phyloP scores from a whole-genome alignment of 352 stramenopile species.

The Hyaloperonospora arabidopsidis region DNA sequence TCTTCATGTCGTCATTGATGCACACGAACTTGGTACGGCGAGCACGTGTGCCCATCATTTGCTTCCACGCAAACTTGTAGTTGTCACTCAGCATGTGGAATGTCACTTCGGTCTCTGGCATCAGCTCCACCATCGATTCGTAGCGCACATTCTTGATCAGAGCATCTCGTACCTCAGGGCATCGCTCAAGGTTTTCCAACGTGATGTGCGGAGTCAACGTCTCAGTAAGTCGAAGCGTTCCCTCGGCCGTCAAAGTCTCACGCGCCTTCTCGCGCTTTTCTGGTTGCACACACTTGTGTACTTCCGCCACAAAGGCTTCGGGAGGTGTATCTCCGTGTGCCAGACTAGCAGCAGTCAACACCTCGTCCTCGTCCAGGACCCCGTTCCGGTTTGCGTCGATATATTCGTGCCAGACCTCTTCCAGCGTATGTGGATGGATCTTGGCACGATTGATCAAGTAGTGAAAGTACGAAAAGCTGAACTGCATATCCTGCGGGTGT shows the following conservation, averaged over 20 bases:
- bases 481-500: conserved; percentile 90
- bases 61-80: conserved; percentile 80
- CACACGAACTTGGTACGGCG: conserved; percentile 93
- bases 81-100: conserved; percentile 95
- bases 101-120: conserved; percentile 83
- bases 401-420: conserved; percentile 81
- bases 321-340: conserved; percentile 60
- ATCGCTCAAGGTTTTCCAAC: conserved; percentile 49
- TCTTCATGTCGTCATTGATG: conserved; percentile 94
- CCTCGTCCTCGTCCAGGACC: conserved; percentile 86
- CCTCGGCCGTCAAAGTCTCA: conserved; percentile 47
- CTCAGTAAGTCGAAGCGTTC: conserved; percentile 58
- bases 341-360: conserved; percentile 84
- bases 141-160: conserved; percentile 65
- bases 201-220: conserved; percentile 70
- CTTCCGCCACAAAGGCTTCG: conserved; percentile 55
- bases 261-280: conserved; percentile 67
- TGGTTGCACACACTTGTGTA: conserved; percentile 61
- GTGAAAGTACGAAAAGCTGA: conserved; percentile 93
- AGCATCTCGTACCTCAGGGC: conserved; percentile 36
- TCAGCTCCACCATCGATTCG: conserved; percentile 51
- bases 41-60: conserved; percentile 89
- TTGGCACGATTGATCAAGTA: conserved; percentile 88
- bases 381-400: conserved; percentile 88
- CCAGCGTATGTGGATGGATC: conserved; percentile 57